Evolutionary conservation across 768 basidiomycete genomes (phyloP), one percentile per base, ranked within the genome.

Genomic region (Tricholoma furcatifolium): DNA sequence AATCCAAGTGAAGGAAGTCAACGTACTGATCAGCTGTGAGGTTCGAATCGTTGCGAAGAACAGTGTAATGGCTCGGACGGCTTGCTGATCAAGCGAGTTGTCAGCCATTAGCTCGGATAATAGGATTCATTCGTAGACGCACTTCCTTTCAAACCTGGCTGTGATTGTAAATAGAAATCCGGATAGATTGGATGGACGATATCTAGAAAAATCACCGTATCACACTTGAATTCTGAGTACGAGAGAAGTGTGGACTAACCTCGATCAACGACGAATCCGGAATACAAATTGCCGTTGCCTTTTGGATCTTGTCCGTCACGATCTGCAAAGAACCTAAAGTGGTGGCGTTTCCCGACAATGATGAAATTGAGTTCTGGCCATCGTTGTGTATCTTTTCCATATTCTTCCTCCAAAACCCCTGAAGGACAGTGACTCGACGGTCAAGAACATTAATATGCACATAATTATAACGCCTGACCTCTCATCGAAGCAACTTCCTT

Each of bases 111-210:
- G 36, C 15, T 20, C 15, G 1, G 34, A 36, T 17, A 46, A 53
- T 24, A 35, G 12, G 8, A 47, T 30, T 8, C 8, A 9, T 11
- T 6, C 30, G 17, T 9, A 36, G 36, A 68, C 75, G 59, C 55
- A 79, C 77, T 80, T 51, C 77, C 82, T 39, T 78, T 68, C 0
- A 84, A 54, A 5, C 81, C 82, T 0, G 71, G 70, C 32, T 84
- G 82, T 0, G 79, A 81, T 50, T 82, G 81, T 2, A 86, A 71
- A 60, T 85, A 87, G 63, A 81, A 86, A 55, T 86, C 84, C 21
- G 74, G 73, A 57, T 82, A 82, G 0, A 76, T 68, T 0, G 83
- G 82, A 59, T 83, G 79, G 1, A 74, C 71, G 27, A 84, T 77
- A 8, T 82, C 79, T 54, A 67, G 8, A 73, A 50, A 72, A 11